A percentile compares a stretch with the other conserved stretches of the same genome.
Conservation (phyloP, 345 rosid species). For the Pugionium dolabratum region DNA sequence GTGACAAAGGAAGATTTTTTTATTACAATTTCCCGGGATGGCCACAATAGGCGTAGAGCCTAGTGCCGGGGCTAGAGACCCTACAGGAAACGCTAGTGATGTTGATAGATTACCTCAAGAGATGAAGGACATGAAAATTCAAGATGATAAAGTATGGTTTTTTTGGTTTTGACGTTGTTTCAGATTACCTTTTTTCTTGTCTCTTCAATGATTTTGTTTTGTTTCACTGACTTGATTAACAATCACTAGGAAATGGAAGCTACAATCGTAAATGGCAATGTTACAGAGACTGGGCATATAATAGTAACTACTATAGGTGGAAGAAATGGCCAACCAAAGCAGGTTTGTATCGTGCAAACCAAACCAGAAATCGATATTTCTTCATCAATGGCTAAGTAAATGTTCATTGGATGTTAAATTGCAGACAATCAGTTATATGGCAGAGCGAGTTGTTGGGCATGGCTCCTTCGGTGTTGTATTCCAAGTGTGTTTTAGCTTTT, state of each 20-base stretch:
- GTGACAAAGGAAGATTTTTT: too few species aligned
- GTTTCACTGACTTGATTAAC: constrained; percentile 5
- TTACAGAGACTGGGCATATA: constrained; percentile 92
- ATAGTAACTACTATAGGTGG: constrained; percentile 98
- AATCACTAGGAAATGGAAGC: constrained; percentile 86
- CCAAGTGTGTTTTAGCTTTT: constrained; percentile 54
- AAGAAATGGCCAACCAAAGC: constrained; percentile 93
- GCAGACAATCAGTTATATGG: constrained; percentile 62
- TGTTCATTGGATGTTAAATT: constrained; percentile 28
- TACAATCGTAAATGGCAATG: constrained; percentile 76
- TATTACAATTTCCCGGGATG: constrained; percentile 30
- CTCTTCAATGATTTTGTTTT: not conserved
- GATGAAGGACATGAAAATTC: constrained; percentile 89
- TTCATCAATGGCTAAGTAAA: not conserved
- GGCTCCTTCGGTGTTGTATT: constrained; percentile 99
- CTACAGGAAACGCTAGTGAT: constrained; percentile 50
- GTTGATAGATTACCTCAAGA: constrained; percentile 83
- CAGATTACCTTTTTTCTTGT: not conserved
- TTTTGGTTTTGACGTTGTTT: not conserved
- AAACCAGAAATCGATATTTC: too few species aligned
- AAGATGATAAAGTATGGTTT: constrained; percentile 69
- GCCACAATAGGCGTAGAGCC: constrained; percentile 61
- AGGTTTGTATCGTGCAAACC: constrained; percentile 44
- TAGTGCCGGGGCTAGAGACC: constrained; percentile 57
- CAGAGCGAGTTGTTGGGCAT: constrained; percentile 63